These are phyloP conservation scores for Cercis canadensis DNA, from an alignment of 306 rosid species.

Conservation along the genomic window DNA sequence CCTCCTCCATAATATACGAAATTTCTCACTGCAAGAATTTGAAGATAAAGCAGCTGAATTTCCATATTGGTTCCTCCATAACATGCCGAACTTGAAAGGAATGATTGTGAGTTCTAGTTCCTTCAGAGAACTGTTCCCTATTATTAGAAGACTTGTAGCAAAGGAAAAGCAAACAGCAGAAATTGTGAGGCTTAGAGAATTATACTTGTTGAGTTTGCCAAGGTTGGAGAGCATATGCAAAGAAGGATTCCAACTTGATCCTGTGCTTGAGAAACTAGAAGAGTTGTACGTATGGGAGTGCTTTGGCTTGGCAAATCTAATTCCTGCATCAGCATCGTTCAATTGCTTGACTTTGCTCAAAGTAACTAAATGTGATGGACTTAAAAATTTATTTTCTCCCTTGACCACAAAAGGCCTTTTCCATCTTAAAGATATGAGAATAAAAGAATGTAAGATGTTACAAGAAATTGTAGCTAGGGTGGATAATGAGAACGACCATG, in stretches of 20 bases:
- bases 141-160: neutral
- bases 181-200: neutral
- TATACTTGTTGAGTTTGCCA: neutral
- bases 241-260: neutral
- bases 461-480: neutral
- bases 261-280: neutral
- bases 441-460: neutral
- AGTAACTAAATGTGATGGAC: neutral
- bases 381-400: neutral
- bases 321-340: neutral
- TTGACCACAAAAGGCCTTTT: neutral
- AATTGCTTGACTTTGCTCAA: neutral
- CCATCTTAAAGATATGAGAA: neutral
- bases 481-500: neutral
- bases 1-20: neutral
- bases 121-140: neutral
- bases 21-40: neutral
- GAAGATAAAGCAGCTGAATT: neutral
- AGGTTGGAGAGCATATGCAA: neutral
- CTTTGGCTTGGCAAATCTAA: neutral
- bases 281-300: neutral
- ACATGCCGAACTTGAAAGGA: neutral
- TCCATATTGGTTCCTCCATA: neutral
- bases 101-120: neutral
- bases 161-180: neutral